Conservation (phyloP, 2,329 filamentous ascomycete genomes). For the Ascochyta lentis region DNA sequence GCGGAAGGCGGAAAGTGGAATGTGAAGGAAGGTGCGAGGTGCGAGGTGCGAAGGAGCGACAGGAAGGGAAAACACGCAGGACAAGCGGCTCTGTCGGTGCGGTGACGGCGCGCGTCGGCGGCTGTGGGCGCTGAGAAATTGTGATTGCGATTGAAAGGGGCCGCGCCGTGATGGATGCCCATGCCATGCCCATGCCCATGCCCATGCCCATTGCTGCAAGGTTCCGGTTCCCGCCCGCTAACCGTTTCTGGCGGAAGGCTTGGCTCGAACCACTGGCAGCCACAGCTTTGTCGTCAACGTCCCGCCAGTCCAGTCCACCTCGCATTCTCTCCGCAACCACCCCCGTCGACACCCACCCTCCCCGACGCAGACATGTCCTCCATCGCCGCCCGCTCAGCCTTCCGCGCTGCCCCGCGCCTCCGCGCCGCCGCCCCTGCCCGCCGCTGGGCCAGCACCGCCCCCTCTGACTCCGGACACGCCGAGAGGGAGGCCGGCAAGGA, state of each 20-base stretch:
- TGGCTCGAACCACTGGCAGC: conserved; percentile 18
- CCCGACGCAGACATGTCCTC: conserved; percentile 51
- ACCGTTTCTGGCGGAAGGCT: conserved; percentile 9
- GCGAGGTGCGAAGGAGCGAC: conserved; percentile 22
- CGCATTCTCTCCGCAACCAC: conserved; percentile 22
- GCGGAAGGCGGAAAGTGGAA: conserved; percentile 5
- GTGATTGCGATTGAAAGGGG: conserved; percentile 13
- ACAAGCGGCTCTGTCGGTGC: conserved; percentile 9
- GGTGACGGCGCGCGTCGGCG: conserved; percentile 12
- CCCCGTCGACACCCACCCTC: conserved; percentile 22
- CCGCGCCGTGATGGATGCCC: not conserved
- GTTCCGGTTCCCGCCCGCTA: conserved; percentile 2
- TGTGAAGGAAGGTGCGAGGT: too few relatives aligned
- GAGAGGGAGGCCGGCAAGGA: conserved; percentile 56
- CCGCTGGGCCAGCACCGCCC: conserved; percentile 47
- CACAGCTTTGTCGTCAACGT: conserved; percentile 21
- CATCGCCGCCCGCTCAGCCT: conserved; percentile 53
- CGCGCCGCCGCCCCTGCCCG: conserved; percentile 44
- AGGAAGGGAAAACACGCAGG: conserved; percentile 25
- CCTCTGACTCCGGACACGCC: conserved; percentile 42
- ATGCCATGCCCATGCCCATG: too few relatives aligned
- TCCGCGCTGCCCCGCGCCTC: conserved; percentile 56
- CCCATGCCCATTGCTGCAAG: conserved; percentile 5
- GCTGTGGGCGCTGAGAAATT: conserved; percentile 8
- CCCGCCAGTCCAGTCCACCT: conserved; percentile 16